phyloP scores from a whole-genome alignment of 2,329 filamentous ascomycete genomes.

The Penicillium sp. region DNA sequence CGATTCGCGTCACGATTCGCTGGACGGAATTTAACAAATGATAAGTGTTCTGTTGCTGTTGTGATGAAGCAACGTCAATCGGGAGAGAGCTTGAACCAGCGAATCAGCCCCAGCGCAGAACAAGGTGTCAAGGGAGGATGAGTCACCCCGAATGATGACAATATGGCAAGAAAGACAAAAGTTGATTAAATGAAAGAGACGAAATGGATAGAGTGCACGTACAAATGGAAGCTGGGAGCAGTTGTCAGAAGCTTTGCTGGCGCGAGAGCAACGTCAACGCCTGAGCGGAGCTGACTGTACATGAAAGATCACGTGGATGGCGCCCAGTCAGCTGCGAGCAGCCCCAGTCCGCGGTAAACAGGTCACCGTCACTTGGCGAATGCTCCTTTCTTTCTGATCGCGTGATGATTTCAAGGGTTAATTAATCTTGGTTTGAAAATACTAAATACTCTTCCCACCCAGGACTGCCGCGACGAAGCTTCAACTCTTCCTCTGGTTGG shows the following conservation, averaged over 20 bases:
- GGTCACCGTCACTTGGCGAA: not conserved
- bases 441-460: not conserved
- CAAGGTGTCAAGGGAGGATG: conserved; percentile 1
- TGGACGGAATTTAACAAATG: conserved; percentile 10
- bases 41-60: conserved; percentile 22
- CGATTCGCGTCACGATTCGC: conserved; percentile 10
- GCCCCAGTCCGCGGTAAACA: conserved; percentile 1
- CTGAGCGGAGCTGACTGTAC: conserved; percentile 20
- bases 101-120: conserved; percentile 18
- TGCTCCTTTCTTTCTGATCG: not conserved
- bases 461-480: not conserved
- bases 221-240: conserved; percentile 23
- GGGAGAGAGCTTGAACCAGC: conserved; percentile 26
- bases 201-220: conserved; percentile 21
- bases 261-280: conserved; percentile 27
- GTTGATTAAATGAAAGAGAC: conserved; percentile 16
- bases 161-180: conserved; percentile 7
- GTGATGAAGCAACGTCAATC: conserved; percentile 33
- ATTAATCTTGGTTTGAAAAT: not conserved
- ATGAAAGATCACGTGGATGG: conserved; percentile 17
- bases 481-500: not conserved
- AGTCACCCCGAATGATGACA: conserved; percentile 6
- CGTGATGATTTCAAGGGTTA: not conserved
- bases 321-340: conserved; percentile 7
- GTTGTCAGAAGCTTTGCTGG: conserved; percentile 25